Evolutionary conservation across 2,329 filamentous ascomycete species (phyloP), one percentile per base, ranked within the genome.

Genomic region (Parastagonospora nodorum): DNA sequence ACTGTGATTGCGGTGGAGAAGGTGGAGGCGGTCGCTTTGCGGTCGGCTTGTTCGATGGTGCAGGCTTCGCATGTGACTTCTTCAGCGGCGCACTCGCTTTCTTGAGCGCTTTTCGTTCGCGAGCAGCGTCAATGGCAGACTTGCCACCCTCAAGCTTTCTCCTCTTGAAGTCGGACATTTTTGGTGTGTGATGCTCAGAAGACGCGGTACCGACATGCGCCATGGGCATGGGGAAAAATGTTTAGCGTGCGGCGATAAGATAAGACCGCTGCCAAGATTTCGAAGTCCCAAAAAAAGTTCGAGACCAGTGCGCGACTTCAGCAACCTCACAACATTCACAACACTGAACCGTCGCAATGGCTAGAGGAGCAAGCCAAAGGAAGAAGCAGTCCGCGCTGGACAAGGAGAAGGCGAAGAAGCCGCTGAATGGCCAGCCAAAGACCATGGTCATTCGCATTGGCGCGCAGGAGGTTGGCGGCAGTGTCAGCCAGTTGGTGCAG

Each of bases 381-480:
- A 66, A 63, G 50, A 71, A 69, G 60, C 69, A 73, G 67, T 71
- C 69, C 15, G 60, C 51, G 4, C 42, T 55, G 37, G 69, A 73
- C 55, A 72, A 71, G 61, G 56, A 65, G 46, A 56, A 58, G 29
- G 51, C 61, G 12, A 85, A 87, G 74, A 85, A 86, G 74, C 83
- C 86, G 19, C 81, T 79, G 51, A 80, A 83, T 45, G 85, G 86
- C 58, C 82, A 86, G 44, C 94, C 94, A 30, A 97, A 97, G 82
- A 95, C 89, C 73, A 97, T 99, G 93, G 93, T 99, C 51, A 96
- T 99, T 75, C 90, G 94, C 63, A 92, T 97, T 67, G 94, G 94
- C 65, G 93, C 92, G 64, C 89, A 92, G 66, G 90, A 97, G 71
- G 91, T 99, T 45, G 94, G 94, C 50, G 85, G 90, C 52, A 96